Conservation (phyloP, 192 early-diverging fungal genomes). For the Backusella macrospora region DNA sequence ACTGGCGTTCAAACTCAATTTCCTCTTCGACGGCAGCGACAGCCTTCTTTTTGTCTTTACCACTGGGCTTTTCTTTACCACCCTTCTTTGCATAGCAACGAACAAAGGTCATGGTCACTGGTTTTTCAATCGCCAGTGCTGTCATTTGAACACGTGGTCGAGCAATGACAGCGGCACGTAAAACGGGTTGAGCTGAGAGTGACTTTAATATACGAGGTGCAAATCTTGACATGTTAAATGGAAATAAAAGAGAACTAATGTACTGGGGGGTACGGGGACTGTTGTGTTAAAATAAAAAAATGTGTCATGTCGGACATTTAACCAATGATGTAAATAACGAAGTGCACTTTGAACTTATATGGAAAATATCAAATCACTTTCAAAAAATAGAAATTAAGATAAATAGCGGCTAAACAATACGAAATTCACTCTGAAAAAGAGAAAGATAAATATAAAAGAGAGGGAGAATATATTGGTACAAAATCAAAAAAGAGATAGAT, state of each 20-base stretch:
- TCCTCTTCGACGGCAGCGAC: slow-evolving; percentile 26
- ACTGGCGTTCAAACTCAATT: slow-evolving; percentile 41
- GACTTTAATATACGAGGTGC: background rate
- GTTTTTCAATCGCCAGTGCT: background rate
- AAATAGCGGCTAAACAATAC: no score
- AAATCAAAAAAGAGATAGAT: no score
- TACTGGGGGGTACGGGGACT: background rate
- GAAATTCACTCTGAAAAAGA: no score
- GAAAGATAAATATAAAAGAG: no score
- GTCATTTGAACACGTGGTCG: background rate
- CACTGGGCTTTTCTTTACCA: background rate
- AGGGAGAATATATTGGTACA: no score
- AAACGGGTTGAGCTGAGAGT: background rate
- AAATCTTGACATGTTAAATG: background rate
- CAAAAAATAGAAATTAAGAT: no score
- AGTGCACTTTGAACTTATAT: no score
- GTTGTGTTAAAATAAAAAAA: slow-evolving; percentile 5
- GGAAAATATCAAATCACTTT: no score
- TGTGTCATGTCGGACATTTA: background rate
- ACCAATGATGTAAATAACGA: background rate
- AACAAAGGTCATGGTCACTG: slow-evolving; percentile 1
- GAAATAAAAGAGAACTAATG: background rate
- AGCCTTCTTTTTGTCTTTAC: slow-evolving; percentile 20
- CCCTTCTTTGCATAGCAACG: slow-evolving; percentile 32
- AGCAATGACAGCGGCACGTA: background rate